Base-by-base conservation (phyloP, 306 rosid species). In the Vigna hirtella region DNA sequence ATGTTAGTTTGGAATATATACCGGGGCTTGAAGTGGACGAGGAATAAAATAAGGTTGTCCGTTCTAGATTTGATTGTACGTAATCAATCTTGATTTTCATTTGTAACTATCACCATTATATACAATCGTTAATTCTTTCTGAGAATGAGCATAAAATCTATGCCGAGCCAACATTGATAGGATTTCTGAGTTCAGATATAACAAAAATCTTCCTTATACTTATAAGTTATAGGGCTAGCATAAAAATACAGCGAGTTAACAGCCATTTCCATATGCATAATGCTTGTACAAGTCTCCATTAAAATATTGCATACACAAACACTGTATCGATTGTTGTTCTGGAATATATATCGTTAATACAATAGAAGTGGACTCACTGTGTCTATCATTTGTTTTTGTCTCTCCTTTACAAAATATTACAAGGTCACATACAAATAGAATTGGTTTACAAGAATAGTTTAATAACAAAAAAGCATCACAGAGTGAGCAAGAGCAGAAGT, bases 11-110 rank as follows among this genome's bases (percentile, higher is more conserved):
- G 85, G 98, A 90, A 81, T 94, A 89, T 79, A 70, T 94, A 49
- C 98, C 98, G 0, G 98, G 98, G 63, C 95, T 91, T 70, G 98
- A 94, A 77, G 4, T 77, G 32, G 96, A 91, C 2, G 98, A 93
- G 76, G 93, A 94, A 82, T 86, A 47, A 79, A 61, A 53, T 56
- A 45, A 15, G 62, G 62, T 6, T 77, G 57, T 78, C 38, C 28
- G 40, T 9, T 22, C 58, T 20, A 55, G 50, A 9, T 59, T 66
- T 45, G 34, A 45, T 59, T 77, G 69, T 26, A 18, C 16, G 4
- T 67, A 38, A 20, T 38, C 43, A 24, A 55, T 15, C 51, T 24
- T 32, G 9, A 22, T 49, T 28, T 49, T 40, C 15, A 1, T 50
- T 28, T 18, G 66, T 30, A 62, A 51, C 52, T 5, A 16, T 66